phyloP scores from a whole-genome alignment of 345 rosid species.

The Microcos paniculata region DNA sequence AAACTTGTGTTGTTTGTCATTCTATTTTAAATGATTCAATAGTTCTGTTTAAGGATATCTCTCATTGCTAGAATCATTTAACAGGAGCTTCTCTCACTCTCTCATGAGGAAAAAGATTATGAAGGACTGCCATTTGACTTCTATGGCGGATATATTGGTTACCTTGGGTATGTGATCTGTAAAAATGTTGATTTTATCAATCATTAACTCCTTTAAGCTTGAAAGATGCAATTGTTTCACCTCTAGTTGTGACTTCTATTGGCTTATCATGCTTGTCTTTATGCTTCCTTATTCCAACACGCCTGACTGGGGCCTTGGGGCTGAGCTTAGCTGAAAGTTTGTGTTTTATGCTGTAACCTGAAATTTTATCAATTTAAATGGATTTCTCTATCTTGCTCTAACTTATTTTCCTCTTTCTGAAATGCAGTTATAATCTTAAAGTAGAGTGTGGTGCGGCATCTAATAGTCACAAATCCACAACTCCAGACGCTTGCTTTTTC shows the following conservation, averaged over 20 bases:
- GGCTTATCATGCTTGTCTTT: not conserved
- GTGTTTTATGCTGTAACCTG: not conserved
- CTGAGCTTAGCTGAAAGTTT: not conserved
- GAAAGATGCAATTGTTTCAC: not conserved
- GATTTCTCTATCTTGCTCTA: not conserved
- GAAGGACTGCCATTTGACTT: conserved; percentile 88
- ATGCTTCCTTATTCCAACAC: not conserved
- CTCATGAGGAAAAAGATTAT: conserved; percentile 64
- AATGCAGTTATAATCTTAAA: conserved; percentile 79
- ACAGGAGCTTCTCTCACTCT: conserved; percentile 75
- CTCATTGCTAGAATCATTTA: conserved; percentile 19
- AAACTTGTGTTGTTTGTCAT: not conserved
- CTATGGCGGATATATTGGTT: conserved; percentile 91
- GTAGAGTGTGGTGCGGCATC: conserved; percentile 76
- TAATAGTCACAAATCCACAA: conserved; percentile 68
- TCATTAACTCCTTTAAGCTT: not conserved
- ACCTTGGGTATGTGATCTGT: conserved; percentile 68
- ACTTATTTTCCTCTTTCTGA: not conserved
- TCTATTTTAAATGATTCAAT: not conserved
- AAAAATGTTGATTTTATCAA: conserved; percentile 12
- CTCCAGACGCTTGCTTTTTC: conserved; percentile 97
- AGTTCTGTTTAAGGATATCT: not conserved
- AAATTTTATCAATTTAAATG: not conserved
- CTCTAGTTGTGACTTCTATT: not conserved
- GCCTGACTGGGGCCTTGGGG: not conserved